phyloP scores from a whole-genome alignment of 371 early-diverging fungal species.

The Mortierella sp. region DNA sequence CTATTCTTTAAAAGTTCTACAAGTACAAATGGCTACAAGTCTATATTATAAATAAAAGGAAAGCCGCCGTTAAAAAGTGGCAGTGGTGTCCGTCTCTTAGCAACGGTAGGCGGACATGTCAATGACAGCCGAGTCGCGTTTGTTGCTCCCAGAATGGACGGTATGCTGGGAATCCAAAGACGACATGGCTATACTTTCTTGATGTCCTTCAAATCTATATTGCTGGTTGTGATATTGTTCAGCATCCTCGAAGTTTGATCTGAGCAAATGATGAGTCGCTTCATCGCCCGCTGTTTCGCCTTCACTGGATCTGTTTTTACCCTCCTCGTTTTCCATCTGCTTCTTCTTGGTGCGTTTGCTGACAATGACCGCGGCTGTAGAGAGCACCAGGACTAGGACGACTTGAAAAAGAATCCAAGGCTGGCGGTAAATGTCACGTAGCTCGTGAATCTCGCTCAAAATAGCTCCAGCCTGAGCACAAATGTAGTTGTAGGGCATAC shows the following conservation, averaged over 20 bases:
- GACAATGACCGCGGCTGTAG: conserved; percentile 23
- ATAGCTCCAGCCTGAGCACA: conserved; percentile 59
- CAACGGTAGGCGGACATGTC: conserved; percentile 39
- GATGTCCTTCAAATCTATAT: background rate
- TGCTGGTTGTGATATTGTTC: background rate
- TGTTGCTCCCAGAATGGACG: background rate
- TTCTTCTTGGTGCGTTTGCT: conserved; percentile 48
- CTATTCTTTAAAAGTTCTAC: background rate
- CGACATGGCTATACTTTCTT: conserved; percentile 28
- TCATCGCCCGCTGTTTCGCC: conserved; percentile 30
- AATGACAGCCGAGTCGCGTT: conserved; percentile 39
- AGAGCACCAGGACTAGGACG: conserved; percentile 46
- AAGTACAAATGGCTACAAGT: background rate
- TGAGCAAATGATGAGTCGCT: conserved; percentile 28
- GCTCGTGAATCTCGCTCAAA: conserved; percentile 52
- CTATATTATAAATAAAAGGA: background rate
- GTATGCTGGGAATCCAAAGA: conserved; percentile 7
- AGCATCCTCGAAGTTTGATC: conserved; percentile 12
- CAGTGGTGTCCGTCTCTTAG: conserved; percentile 12
- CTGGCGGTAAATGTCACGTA: conserved; percentile 57
- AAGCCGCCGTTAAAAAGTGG: background rate
- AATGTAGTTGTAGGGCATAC: conserved; percentile 58
- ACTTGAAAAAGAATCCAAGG: conserved; percentile 56
- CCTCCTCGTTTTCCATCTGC: conserved; percentile 34
- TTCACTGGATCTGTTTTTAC: conserved; percentile 33